Evolutionary conservation across 1,139 yeast genomes (phyloP).

Genomic region (Protomyces gravidus): DNA sequence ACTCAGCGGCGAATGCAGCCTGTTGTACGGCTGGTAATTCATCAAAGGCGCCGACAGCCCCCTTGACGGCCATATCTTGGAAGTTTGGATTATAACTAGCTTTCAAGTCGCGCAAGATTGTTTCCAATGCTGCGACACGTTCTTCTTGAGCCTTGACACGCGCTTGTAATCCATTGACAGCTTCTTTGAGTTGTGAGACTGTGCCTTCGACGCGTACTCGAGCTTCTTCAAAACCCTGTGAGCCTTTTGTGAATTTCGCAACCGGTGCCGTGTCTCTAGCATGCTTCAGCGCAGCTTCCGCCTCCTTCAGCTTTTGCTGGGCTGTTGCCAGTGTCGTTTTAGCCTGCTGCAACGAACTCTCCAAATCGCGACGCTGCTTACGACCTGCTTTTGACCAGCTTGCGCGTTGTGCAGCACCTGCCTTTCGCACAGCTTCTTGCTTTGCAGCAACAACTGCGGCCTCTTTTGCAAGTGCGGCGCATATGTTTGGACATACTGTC

Average conservation of each 20-base stretch:
- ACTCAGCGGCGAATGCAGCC: neutral
- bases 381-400: constrained; percentile 17
- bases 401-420: constrained; percentile 7
- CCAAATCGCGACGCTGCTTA: constrained; percentile 16
- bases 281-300: constrained; percentile 12
- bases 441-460: constrained; percentile 33
- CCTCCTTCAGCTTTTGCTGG: neutral
- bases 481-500: constrained; percentile 54
- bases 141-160: constrained; percentile 37
- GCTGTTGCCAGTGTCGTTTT: constrained; percentile 25
- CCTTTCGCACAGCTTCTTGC: constrained; percentile 11
- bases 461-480: constrained; percentile 49
- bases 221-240: constrained; percentile 21
- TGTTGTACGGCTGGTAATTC: constrained; percentile 30
- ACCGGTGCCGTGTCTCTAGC: neutral
- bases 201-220: constrained; percentile 27
- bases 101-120: constrained; percentile 48
- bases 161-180: constrained; percentile 36
- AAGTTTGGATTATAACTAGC: constrained; percentile 77
- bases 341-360: neutral
- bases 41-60: constrained; percentile 59
- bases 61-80: constrained; percentile 82
- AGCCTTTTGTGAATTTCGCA: neutral
- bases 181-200: constrained; percentile 28
- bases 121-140: constrained; percentile 35